A percentile compares a stretch with the other conserved stretches of the same genome.
These are phyloP conservation scores for Aspergillus egyptiacus DNA, from an alignment of 495 filamentous ascomycete genomes.

Conservation along the genomic window DNA sequence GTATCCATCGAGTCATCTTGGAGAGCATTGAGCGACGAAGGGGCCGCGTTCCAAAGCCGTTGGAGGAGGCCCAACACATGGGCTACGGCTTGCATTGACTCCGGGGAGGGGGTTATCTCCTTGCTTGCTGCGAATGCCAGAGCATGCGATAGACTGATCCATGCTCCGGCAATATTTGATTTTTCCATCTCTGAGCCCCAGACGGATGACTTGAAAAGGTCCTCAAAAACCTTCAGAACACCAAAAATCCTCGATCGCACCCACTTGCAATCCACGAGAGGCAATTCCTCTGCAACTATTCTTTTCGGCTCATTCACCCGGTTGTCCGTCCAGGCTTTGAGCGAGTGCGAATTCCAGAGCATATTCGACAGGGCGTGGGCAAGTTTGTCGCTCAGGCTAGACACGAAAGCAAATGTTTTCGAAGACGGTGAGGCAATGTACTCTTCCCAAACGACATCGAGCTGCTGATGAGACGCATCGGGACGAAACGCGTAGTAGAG, in stretches of 20 bases:
- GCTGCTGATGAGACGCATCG: constrained; percentile 48
- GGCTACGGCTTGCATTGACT: constrained; percentile 73
- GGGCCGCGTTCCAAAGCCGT: constrained; percentile 55
- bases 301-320: constrained; percentile 53
- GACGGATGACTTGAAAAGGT: constrained; percentile 52
- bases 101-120: constrained; percentile 82
- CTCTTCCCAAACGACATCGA: constrained; percentile 75
- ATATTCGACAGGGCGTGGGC: constrained; percentile 62
- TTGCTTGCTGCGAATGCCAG: constrained; percentile 74
- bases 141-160: constrained; percentile 61
- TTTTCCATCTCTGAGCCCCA: constrained; percentile 41
- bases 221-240: constrained; percentile 60
- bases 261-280: constrained; percentile 79
- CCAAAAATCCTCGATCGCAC: constrained; percentile 59
- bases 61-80: constrained; percentile 61
- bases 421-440: constrained; percentile 52
- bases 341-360: constrained; percentile 55
- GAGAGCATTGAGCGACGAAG: constrained; percentile 33
- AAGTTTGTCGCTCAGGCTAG: constrained; percentile 44
- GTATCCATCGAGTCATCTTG: constrained; percentile 21
- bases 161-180: constrained; percentile 51
- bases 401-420: constrained; percentile 26
- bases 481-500: constrained; percentile 85
- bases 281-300: constrained; percentile 65
- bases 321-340: constrained; percentile 65